phyloP scores from a whole-genome alignment of 305 asterid species.

The Fraxinus albicans region DNA sequence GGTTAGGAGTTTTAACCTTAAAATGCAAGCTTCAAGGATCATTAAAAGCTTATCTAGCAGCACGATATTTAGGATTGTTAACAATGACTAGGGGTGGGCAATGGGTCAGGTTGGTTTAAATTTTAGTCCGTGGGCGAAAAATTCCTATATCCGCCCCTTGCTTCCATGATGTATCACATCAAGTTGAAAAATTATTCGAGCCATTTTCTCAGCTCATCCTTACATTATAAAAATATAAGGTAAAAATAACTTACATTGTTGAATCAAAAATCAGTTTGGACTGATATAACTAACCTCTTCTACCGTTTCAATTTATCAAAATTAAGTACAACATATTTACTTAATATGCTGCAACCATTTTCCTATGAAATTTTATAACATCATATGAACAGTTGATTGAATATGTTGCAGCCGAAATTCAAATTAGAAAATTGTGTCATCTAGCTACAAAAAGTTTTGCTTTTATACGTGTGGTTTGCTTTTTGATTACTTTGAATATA shows the following conservation, averaged over 20 bases:
- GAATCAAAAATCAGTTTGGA: no score
- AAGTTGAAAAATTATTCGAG: not conserved
- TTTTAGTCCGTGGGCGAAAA: no score
- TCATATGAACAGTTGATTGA: not conserved
- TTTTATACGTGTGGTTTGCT: not conserved
- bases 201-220: not conserved
- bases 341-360: not conserved
- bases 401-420: not conserved
- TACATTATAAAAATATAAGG: not conserved
- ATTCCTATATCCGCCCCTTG: no score
- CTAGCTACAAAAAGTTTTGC: not conserved
- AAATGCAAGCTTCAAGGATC: no score
- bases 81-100: no score
- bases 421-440: not conserved
- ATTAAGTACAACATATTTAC: no score
- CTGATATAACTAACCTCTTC: not conserved
- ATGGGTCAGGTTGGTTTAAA: no score
- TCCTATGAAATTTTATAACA: not conserved
- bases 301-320: not conserved
- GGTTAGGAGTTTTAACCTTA: not conserved
- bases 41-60: no score
- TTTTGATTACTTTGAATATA: not conserved
- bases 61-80: no score
- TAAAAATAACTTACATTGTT: not conserved
- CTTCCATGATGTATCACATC: not conserved